Evolutionary conservation across 116 monocot genomes (phyloP).

Genomic region (Dioscorea cayenensis): DNA sequence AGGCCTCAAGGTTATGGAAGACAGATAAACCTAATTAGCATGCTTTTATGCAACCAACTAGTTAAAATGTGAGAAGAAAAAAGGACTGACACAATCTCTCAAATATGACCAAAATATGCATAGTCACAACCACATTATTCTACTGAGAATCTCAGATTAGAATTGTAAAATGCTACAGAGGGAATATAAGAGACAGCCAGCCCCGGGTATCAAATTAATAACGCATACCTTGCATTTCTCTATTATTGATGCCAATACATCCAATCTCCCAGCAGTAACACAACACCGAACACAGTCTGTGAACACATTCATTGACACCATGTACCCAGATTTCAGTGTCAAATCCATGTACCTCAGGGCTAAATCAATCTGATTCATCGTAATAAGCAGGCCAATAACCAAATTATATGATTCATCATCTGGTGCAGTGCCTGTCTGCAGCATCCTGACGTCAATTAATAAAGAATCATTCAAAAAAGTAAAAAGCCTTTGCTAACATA

Average conservation of each 20-base stretch:
- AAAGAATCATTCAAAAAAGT: slow-evolving; percentile 25
- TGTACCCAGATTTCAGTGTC: slow-evolving; percentile 66
- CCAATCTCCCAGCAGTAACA: slow-evolving; percentile 57
- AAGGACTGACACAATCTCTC: background rate
- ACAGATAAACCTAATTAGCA: background rate
- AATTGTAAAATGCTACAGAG: background rate
- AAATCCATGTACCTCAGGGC: slow-evolving; percentile 75
- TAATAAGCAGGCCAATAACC: slow-evolving; percentile 66
- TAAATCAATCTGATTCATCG: slow-evolving; percentile 56
- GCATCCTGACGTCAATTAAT: slow-evolving; percentile 84
- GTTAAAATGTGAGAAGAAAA: background rate
- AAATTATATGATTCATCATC: slow-evolving; percentile 90
- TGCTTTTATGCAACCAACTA: background rate
- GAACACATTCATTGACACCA: slow-evolving; percentile 60
- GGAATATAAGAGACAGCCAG: slow-evolving; percentile 20
- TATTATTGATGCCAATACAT: slow-evolving; percentile 68
- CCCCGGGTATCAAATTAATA: too few relatives aligned
- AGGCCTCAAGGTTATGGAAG: too few relatives aligned
- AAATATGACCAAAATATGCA: background rate
- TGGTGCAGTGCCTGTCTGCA: slow-evolving; percentile 64
- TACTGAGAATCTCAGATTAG: background rate
- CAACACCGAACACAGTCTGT: slow-evolving; percentile 50
- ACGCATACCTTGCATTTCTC: slow-evolving; percentile 87
- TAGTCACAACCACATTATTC: background rate
- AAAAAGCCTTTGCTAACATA: slow-evolving; percentile 1